Conservation (phyloP, 345 rosid genomes). For the Angophora floribunda region DNA sequence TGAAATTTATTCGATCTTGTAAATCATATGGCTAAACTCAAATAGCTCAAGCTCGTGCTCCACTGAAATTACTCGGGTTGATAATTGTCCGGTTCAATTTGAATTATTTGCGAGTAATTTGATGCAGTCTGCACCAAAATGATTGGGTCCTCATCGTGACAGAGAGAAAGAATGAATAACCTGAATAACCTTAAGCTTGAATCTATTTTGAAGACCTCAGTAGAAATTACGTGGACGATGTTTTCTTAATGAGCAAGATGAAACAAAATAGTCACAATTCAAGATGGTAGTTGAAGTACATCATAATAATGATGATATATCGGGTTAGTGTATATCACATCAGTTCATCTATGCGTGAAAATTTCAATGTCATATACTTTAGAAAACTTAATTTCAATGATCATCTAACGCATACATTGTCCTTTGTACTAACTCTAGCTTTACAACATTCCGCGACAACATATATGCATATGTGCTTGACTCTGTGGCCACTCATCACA, state of each 20-base stretch:
- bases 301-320: too few species aligned
- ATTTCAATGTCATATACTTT: too few species aligned
- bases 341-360: fast-evolving
- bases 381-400: too few species aligned
- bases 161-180: neutral
- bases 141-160: neutral
- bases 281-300: neutral
- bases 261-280: neutral
- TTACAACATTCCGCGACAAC: neutral
- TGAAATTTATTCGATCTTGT: too few species aligned
- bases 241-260: neutral
- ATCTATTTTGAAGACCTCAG: neutral
- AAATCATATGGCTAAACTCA: too few species aligned
- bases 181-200: neutral
- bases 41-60: too few species aligned
- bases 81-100: neutral
- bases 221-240: neutral
- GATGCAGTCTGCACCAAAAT: neutral
- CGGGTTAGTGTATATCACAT: too few species aligned
- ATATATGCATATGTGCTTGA: too few species aligned
- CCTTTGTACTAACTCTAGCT: neutral
- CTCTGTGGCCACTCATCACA: fast-evolving
- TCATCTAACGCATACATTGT: neutral
- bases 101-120: neutral
- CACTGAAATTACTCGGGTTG: too few species aligned